Evolutionary conservation across 768 basidiomycete species (phyloP), one percentile per base, ranked within the genome.

Genomic region (Boletus rufocinnamomeus): DNA sequence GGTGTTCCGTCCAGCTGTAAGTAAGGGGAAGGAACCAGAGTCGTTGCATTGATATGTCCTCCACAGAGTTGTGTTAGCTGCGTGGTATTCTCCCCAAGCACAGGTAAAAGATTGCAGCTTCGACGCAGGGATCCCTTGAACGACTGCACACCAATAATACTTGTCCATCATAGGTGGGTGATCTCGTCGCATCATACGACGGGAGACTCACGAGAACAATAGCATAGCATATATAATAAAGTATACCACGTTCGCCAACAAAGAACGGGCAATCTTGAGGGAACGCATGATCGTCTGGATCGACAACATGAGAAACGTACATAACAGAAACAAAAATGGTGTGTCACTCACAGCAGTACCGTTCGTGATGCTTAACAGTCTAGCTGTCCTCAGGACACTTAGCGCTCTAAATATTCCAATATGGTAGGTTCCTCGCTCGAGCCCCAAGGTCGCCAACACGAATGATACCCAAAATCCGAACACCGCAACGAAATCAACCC

Each of bases 121-220:
- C 89, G 82, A 19, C 86, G 79, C 43, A 91, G 78, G 1, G 93
- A 95, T 1, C 93, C 94, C 57, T 88, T 85, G 79, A 99, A 99
- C 0, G 91, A 84, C 65, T 98, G 93, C 1, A 97, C 84, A n/a
- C 96, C 95, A 57, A 97, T 90, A 67, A 98, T 90, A 4, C 92
- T 70, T 19, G 23, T 30, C 10, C 25, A 52, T 41, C 23, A 56
- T 59, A 50, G 35, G 40, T 25, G 14, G 23, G 21, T 46, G 17
- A 49, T 43, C 13, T 16, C 37, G 14, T 27, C n/a, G 43, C 38
- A 50, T 14, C 17, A 50, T 16, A 32, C 27, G 25, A 23, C 17
- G 4, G 38, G 56, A 25, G 9, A 21, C 88, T 65, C 58, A 92
- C 90, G 91, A 93, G 73, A 98, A 97, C 7, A 98, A 68, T 14